phyloP scores from a whole-genome alignment of 805 yeast genomes.

The Wickerhamomyces bovis region DNA sequence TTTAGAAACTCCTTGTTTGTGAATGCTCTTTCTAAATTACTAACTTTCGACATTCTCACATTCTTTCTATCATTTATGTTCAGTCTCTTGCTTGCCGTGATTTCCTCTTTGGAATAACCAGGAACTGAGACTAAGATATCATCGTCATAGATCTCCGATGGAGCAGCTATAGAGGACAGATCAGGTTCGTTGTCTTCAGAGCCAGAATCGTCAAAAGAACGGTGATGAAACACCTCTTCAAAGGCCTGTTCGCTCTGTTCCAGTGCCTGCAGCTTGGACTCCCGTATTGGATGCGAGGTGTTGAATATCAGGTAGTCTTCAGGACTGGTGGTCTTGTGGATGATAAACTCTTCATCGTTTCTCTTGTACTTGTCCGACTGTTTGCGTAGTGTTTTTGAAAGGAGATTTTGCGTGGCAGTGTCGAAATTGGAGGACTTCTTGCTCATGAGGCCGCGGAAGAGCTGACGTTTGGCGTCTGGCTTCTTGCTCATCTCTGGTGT shows the following conservation, averaged over 20 bases:
- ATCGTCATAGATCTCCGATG: slow-evolving; percentile 13
- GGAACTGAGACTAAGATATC: slow-evolving; percentile 23
- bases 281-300: slow-evolving; percentile 18
- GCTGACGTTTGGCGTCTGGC: slow-evolving; percentile 20
- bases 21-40: slow-evolving; percentile 20
- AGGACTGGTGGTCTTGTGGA: slow-evolving; percentile 23
- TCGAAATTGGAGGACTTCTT: slow-evolving; percentile 10
- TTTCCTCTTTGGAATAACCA: slow-evolving; percentile 23
- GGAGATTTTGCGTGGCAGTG: slow-evolving; percentile 16
- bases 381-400: slow-evolving; percentile 22
- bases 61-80: slow-evolving; percentile 20
- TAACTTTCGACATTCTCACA: slow-evolving; percentile 17
- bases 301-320: slow-evolving; percentile 21
- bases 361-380: slow-evolving; percentile 21
- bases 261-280: slow-evolving; percentile 20
- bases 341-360: slow-evolving; percentile 15
- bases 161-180: slow-evolving; percentile 16
- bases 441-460: slow-evolving; percentile 17
- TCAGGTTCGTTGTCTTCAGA: slow-evolving; percentile 25
- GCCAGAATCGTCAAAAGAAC: slow-evolving; percentile 19
- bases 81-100: slow-evolving; percentile 21
- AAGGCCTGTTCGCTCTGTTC: slow-evolving; percentile 21
- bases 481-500: neutral
- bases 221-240: slow-evolving; percentile 19
- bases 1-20: slow-evolving; percentile 13